These are phyloP conservation scores for Eutrema salsugineum DNA, from an alignment of 441 rosid genomes.

Conservation along the genomic window DNA sequence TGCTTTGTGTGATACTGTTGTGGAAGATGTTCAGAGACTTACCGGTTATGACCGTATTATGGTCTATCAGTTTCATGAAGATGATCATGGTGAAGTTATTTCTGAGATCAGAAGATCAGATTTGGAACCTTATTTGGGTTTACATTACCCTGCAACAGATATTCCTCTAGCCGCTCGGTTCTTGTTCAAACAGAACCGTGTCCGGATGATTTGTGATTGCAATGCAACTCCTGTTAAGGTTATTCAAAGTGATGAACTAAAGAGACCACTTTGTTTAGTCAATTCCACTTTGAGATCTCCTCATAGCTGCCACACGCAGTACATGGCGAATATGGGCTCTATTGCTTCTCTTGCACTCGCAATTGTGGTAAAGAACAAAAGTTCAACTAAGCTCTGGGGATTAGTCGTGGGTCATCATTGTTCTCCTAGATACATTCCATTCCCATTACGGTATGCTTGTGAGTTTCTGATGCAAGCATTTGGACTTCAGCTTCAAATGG, in stretches of 20 bases:
- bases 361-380: constrained; percentile 42
- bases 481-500: constrained; percentile 70
- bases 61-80: constrained; percentile 84
- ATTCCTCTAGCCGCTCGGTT: constrained; percentile 84
- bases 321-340: constrained; percentile 82
- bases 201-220: constrained; percentile 78
- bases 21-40: constrained; percentile 77
- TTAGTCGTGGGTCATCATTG: constrained; percentile 80
- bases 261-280: constrained; percentile 65
- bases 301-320: constrained; percentile 67
- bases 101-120: constrained; percentile 80
- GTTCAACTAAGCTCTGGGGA: constrained; percentile 76
- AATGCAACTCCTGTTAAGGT: constrained; percentile 52
- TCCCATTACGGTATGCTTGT: constrained; percentile 76
- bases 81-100: constrained; percentile 82
- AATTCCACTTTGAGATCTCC: constrained; percentile 76
- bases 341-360: constrained; percentile 70
- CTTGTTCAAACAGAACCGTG: constrained; percentile 77
- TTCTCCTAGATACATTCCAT: constrained; percentile 62
- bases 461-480: constrained; percentile 82
- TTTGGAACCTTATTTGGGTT: constrained; percentile 79
- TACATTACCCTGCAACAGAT: constrained; percentile 83
- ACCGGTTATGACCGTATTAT: constrained; percentile 87
- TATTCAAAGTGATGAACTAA: constrained; percentile 59
- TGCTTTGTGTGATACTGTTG: constrained; percentile 70